phyloP scores from a whole-genome alignment of 1,139 yeast genomes.

The Geotrichum reessii region DNA sequence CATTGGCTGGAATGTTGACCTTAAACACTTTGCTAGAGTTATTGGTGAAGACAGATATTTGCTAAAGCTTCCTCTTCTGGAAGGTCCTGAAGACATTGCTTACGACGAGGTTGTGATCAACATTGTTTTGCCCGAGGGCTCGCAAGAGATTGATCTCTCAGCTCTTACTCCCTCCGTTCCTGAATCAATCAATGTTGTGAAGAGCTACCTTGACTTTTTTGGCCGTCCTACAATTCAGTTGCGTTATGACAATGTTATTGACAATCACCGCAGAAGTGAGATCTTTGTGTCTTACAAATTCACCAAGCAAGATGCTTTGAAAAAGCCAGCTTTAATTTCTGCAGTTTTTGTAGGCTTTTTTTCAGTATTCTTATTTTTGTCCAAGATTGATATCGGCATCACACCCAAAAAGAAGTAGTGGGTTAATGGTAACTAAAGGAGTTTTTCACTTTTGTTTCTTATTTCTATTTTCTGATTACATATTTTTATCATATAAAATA shows the following conservation, averaged over 20 bases:
- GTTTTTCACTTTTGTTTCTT: too few relatives aligned
- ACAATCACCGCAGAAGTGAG: slow-evolving; percentile 56
- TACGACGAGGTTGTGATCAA: slow-evolving; percentile 59
- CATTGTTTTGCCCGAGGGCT: slow-evolving; percentile 84
- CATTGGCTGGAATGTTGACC: slow-evolving; percentile 74
- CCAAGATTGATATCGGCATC: slow-evolving; percentile 38
- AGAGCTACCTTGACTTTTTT: slow-evolving; percentile 60
- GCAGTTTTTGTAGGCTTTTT: slow-evolving; percentile 60
- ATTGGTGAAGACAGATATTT: slow-evolving; percentile 50
- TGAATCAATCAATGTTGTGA: slow-evolving; percentile 38
- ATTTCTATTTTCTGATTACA: background rate
- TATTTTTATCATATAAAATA: background rate
- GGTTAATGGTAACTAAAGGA: background rate
- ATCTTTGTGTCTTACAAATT: slow-evolving; percentile 60
- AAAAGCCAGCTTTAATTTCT: slow-evolving; percentile 65
- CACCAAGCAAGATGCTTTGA: slow-evolving; percentile 47
- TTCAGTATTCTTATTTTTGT: slow-evolving; percentile 50
- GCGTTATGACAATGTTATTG: slow-evolving; percentile 58
- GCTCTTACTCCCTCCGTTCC: slow-evolving; percentile 31
- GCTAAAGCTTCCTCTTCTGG: slow-evolving; percentile 63
- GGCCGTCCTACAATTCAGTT: slow-evolving; percentile 81
- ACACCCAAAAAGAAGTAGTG: slow-evolving; percentile 6
- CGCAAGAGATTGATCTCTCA: slow-evolving; percentile 34
- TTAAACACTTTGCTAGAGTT: slow-evolving; percentile 46
- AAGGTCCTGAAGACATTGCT: slow-evolving; percentile 59